Base-by-base conservation (phyloP, 441 rosid genomes). In the Euphorbia celastroides region DNA sequence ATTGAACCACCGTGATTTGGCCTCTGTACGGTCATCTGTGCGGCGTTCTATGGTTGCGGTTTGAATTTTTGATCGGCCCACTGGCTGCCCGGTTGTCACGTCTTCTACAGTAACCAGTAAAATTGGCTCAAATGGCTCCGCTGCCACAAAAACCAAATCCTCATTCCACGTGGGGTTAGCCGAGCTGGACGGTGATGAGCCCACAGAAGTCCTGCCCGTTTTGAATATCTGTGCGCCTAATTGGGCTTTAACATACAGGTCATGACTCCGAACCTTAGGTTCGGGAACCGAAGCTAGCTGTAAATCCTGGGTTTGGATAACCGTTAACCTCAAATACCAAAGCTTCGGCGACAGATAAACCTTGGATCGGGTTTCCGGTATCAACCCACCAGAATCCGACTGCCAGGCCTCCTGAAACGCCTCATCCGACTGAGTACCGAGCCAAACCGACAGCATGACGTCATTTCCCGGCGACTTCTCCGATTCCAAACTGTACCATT, bases 1-100 rank as follows among this genome's bases (percentile, higher is more conserved):
- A 28, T 56, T 69, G 64, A 91, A 92, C 97, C 97, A 92, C 67
- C 87, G 81, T 0, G 92, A 92, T 58, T 82, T 87, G 3, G 75
- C 79, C 17, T 78, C 74, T 11, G 76, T 62, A 48, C 60, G 76
- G 50, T 75, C 75, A 74, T 79, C 77, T 0, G 44, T 72, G n/a
- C 84, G 74, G 56, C 69, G 65, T 52, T 72, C 82, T 1, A 80
- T 61, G 63, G 78, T 72, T 17, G 76, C 64, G 60, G 78, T 50
- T 46, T 36, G 79, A 57, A 84, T 72, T 57, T 30, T 70, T 11
- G 77, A 64, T 16, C 62, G 74, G 11, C 88, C 86, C 32, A 81
- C 74, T 2, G 64, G 22, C 13, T 79, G 70, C 38, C 77, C 79
- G 19, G 38, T 72, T 46, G 63, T 69, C 12, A 42, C 48, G 55